These are phyloP conservation scores for Acrocalymma vagum DNA, from an alignment of 2,329 filamentous ascomycete genomes.

Conservation along the genomic window DNA sequence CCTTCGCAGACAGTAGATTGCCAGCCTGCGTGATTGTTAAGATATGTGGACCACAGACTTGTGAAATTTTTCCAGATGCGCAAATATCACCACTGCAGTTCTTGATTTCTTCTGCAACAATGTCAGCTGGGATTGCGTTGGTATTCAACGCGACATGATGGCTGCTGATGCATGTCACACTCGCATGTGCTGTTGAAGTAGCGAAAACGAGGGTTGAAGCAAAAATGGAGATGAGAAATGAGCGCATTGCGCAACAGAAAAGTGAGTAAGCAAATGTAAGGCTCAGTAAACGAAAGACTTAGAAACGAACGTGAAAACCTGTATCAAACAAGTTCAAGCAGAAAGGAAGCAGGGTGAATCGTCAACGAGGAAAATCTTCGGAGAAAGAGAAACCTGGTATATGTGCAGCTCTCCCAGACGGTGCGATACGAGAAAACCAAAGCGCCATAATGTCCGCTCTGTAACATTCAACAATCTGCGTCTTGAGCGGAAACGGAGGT, in stretches of 20 bases:
- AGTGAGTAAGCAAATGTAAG: not conserved
- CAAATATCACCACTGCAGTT: too few species aligned
- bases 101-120: too few species aligned
- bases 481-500: too few species aligned
- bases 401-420: too few species aligned
- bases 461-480: too few species aligned
- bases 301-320: not conserved
- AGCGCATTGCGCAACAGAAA: not conserved
- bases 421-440: too few species aligned
- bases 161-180: not conserved
- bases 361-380: not conserved
- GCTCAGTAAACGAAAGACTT: not conserved
- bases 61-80: too few species aligned
- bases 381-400: not conserved
- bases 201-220: not conserved
- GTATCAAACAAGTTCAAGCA: conserved; percentile 3
- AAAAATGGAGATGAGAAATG: not conserved
- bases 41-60: not conserved
- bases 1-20: not conserved
- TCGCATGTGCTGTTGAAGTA: not conserved
- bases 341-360: too few species aligned
- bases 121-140: too few species aligned
- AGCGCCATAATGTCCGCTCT: too few species aligned
- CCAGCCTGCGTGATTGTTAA: not conserved
- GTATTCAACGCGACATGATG: too few species aligned